Evolutionary conservation across 2,329 filamentous ascomycete genomes (phyloP).

Genomic region (Samsoniella hepiali): DNA sequence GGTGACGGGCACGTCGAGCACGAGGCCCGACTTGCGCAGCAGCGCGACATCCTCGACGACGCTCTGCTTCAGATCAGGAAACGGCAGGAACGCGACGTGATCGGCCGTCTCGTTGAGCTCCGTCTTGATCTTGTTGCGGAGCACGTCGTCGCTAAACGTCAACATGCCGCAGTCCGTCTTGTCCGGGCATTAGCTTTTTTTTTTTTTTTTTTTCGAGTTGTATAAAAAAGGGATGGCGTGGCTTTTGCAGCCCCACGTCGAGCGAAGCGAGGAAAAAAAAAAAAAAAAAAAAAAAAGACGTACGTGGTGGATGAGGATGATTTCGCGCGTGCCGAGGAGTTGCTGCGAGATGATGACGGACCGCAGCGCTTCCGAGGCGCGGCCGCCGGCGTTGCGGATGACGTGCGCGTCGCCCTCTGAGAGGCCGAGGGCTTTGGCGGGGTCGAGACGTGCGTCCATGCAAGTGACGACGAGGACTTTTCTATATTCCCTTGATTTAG

Average conservation of each 20-base stretch:
- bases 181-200: neutral
- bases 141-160: conserved; percentile 60
- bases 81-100: conserved; percentile 62
- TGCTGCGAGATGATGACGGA: conserved; percentile 77
- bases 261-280: conserved; percentile 9
- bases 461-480: conserved; percentile 58
- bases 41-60: conserved; percentile 64
- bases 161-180: conserved; percentile 56
- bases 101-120: conserved; percentile 54
- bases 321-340: conserved; percentile 71
- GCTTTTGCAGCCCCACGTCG: neutral
- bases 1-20: conserved; percentile 61
- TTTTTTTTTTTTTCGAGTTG: conserved; percentile 1
- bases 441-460: conserved; percentile 76
- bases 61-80: conserved; percentile 60
- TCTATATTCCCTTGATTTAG: conserved; percentile 22
- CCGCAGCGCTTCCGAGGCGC: conserved; percentile 65
- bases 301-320: conserved; percentile 68
- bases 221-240: neutral
- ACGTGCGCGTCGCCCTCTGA: conserved; percentile 74
- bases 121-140: conserved; percentile 52
- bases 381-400: conserved; percentile 70
- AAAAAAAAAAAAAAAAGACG: conserved; percentile 18
- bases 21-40: conserved; percentile 55
- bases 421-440: conserved; percentile 66